phyloP scores from a whole-genome alignment of 495 filamentous ascomycete species.

The Hyaloscypha variabilis region DNA sequence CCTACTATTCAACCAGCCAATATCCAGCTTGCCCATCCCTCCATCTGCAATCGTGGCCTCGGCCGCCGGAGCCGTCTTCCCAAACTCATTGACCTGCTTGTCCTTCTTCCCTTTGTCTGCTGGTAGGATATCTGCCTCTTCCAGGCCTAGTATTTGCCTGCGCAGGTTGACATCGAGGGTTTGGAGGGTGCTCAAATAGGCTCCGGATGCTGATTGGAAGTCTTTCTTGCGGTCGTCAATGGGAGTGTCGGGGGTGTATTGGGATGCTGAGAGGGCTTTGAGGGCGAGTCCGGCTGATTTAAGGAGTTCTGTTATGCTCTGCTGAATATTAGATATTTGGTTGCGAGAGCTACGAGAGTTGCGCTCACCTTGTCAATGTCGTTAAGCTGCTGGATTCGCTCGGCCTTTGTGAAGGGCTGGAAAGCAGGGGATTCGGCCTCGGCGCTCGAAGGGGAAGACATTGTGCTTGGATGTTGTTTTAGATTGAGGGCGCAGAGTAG shows the following conservation, averaged over 20 bases:
- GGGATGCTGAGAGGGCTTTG: slow-evolving; percentile 63
- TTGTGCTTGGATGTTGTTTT: neutral
- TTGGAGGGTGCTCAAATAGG: slow-evolving; percentile 71
- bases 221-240: slow-evolving; percentile 53
- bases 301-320: slow-evolving; percentile 60
- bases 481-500: neutral
- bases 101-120: slow-evolving; percentile 36
- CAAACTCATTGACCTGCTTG: slow-evolving; percentile 12
- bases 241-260: slow-evolving; percentile 35
- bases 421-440: slow-evolving; percentile 27
- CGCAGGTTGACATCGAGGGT: slow-evolving; percentile 70
- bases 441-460: slow-evolving; percentile 12
- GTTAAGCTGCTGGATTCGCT: slow-evolving; percentile 77
- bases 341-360: neutral
- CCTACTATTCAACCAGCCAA: slow-evolving; percentile 83
- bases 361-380: slow-evolving; percentile 68
- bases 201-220: slow-evolving; percentile 63
- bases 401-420: slow-evolving; percentile 58
- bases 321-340: slow-evolving; percentile 12
- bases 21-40: slow-evolving; percentile 49
- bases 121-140: slow-evolving; percentile 75
- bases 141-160: slow-evolving; percentile 78
- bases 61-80: neutral
- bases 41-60: neutral
- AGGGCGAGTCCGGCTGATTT: slow-evolving; percentile 69